Evolutionary conservation across 2,329 filamentous ascomycete genomes (phyloP), one percentile per base, ranked within the genome.

Genomic region (Apiospora marii): DNA sequence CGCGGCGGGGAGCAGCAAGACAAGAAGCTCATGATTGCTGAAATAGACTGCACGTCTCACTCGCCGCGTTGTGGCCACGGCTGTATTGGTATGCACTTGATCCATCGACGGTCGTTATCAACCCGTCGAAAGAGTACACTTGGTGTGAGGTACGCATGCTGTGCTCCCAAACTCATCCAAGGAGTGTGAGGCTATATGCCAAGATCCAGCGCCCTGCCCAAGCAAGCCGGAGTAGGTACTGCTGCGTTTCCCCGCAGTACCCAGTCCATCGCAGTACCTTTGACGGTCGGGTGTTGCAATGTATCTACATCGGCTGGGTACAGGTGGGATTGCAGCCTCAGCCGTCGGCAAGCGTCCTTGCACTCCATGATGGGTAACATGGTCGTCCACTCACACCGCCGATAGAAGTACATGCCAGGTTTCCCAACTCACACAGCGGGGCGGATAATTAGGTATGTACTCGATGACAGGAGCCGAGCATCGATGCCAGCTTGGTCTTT

Each of bases 171-270:
- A 64, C 58, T 41, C 5, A 10, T 37, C 19, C 34, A 37, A 19
- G 22, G 53, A 53, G 24, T 53, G n/a, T 30, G 37, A 53, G 49
- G 13, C n/a, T 13, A 12, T 58, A 14, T 34, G 53, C 53, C 53
- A 58, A 22, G 58, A n/a, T 64, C 34, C 10, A n/a, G 19, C 19
- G 58, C 34, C 43, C 67, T 68, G 37, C n/a, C 27, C 7, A 34
- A 30, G 37, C 37, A 12, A 16, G 14, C 34, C 49, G 51, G 77
- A 73, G 78, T 30, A 30, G 27, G 27, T 79, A 79, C 77, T 70
- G 73, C 74, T 77, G 78, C 78, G 74, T 78, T 71, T 76, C 77
- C 75, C 77, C 76, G 76, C 77, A 77, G 75, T 76, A 75, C 69
- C 71, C 70, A 70, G 74, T 76, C 73, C 41, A 34, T 37, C 73